Evolutionary conservation across 164 flowering plant genomes (phyloP), one percentile per base, ranked within the genome.

Genomic region (Umbellularia californica): DNA sequence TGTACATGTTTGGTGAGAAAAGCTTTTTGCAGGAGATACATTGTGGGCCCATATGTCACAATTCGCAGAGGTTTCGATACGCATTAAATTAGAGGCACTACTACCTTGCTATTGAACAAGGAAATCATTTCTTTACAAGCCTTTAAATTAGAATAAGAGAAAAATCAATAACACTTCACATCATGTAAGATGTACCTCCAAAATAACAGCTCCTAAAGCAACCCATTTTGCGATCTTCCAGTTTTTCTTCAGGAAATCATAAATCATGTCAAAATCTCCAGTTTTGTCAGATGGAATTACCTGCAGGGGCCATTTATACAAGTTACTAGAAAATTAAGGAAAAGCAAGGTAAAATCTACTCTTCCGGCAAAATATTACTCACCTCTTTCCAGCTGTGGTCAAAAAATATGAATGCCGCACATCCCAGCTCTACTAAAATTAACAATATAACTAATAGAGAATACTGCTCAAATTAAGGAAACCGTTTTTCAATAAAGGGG

Each of bases 161-260:
- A 41, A 41, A 41, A 41, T 41, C 9, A 41, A 9, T 41, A 41
- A 41, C 10, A 9, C 47, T 41, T 41, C 47, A 41, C 2, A 72
- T 10, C 68, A 60, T 50, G 62, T 23, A 20, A 41, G 17, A 7
- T 76, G 76, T 83, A 94, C 98, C 97, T 95, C 88, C 66, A 95
- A 81, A 68, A 93, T 78, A 79, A 95, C 97, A 80, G 76, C 83
- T 65, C 93, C 97, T 66, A 95, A 88, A 77, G 97, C 97, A 79
- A 89, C 97, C 98, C 98, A 95, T 76, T 78, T 91, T 30, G 84
- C 84, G 76, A 91, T 88, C 25, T 81, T 80, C 98, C 98, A 95
- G 82, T 95, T 78, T 73, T 88, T 84, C 79, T 85, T 81, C 77
- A 95, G 86, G 79, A 92, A 93, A 41, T 71, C 81, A 83, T 87